These are phyloP conservation scores for Tieghemiomyces parasiticus DNA, from an alignment of 192 early-diverging fungal genomes.

Conservation along the genomic window DNA sequence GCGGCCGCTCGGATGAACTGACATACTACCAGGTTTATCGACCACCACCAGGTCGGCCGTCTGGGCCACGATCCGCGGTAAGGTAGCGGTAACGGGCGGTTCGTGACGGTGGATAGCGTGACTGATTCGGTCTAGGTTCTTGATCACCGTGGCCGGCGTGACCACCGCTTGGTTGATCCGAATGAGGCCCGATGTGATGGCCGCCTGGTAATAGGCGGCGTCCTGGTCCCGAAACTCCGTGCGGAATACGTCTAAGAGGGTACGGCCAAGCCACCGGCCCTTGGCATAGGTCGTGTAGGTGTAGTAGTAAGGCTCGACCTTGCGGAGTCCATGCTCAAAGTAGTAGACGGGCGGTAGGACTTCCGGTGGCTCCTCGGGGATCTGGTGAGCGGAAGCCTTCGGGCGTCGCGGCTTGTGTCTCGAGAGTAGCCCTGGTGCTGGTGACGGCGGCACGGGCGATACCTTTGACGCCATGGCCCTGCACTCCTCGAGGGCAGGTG, in stretches of 20 bases:
- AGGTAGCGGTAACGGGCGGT: conserved; percentile 58
- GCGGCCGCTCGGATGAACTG: conserved; percentile 65
- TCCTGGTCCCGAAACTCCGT: conserved; percentile 80
- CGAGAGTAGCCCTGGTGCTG: no score
- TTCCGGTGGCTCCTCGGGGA: no score
- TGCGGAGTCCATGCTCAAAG: conserved; percentile 56
- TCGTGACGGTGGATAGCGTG: conserved; percentile 91
- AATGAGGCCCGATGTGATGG: conserved; percentile 71
- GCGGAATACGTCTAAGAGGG: conserved; percentile 65
- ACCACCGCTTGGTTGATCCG: conserved; percentile 54
- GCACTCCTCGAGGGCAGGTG: no score
- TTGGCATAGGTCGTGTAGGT: conserved; percentile 72
- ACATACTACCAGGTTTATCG: conserved; percentile 81
- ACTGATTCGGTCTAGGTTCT: conserved; percentile 63
- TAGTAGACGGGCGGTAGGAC: conserved; percentile 36
- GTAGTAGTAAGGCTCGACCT: conserved; percentile 75
- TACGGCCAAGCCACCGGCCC: conserved; percentile 70
- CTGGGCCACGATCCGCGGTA: conserved; percentile 38
- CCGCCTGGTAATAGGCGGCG: conserved; percentile 60
- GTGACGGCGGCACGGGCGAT: no score
- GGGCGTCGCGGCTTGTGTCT: no score
- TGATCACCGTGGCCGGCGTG: conserved; percentile 38
- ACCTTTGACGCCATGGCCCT: no score
- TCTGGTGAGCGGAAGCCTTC: no score
- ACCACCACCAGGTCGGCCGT: conserved; percentile 61